These are phyloP conservation scores for Avena insularis DNA, from an alignment of 176 grass and related monocot species.

Conservation along the genomic window DNA sequence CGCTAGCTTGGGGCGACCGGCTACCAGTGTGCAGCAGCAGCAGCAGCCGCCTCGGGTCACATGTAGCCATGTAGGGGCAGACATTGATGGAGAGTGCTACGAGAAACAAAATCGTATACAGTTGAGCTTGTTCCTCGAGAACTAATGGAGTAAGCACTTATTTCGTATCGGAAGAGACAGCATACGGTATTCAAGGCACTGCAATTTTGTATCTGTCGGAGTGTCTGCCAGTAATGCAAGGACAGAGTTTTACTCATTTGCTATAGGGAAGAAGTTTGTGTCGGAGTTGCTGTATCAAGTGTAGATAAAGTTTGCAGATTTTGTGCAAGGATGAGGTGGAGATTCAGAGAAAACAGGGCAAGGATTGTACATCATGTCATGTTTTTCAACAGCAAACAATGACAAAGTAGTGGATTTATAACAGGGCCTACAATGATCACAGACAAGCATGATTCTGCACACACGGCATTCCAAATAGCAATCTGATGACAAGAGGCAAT, in stretches of 20 bases:
- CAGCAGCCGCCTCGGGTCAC: constrained; percentile 18
- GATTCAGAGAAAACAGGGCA: neutral
- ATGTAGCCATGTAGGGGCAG: neutral
- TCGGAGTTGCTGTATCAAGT: neutral
- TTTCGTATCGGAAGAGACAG: neutral
- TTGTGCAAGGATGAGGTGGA: too few species aligned
- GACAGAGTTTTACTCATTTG: constrained; percentile 2
- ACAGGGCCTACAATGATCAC: neutral
- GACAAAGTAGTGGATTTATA: neutral
- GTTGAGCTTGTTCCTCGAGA: constrained; percentile 21
- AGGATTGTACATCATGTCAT: neutral
- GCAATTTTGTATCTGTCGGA: neutral
- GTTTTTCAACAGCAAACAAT: neutral
- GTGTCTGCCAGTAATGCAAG: constrained; percentile 11
- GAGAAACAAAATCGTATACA: constrained; percentile 42
- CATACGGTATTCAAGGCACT: too few species aligned
- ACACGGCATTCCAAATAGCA: constrained; percentile 7
- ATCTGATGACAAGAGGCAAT: neutral
- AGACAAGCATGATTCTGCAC: neutral
- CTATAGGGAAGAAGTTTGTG: neutral
- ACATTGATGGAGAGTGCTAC: neutral
- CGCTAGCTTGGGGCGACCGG: constrained; percentile 24
- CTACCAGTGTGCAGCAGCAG: constrained; percentile 31
- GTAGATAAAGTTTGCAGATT: neutral
- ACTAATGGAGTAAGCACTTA: neutral